These are phyloP conservation scores for Rhynchospora pubera DNA, from an alignment of 176 grass and related monocot species.

Conservation along the genomic window DNA sequence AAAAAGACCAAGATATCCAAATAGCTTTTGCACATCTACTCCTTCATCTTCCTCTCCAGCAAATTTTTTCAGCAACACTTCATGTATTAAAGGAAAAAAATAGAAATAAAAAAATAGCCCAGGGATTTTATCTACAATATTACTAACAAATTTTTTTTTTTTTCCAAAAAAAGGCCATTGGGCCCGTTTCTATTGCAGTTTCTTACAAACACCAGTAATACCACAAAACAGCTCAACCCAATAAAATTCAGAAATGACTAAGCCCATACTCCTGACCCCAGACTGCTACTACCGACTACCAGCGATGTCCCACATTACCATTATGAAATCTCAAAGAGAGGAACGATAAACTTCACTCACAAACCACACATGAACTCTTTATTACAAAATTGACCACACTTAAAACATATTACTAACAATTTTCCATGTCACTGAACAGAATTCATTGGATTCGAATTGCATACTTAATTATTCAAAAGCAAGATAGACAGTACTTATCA, in stretches of 20 bases:
- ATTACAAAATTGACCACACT: too few species aligned
- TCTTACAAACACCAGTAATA: too few species aligned
- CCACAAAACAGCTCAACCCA: too few species aligned
- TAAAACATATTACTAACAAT: background rate
- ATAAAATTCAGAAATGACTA: too few species aligned
- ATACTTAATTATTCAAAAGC: background rate
- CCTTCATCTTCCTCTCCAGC: constrained; percentile 90
- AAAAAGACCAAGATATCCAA: constrained; percentile 89
- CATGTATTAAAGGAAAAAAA: constrained; percentile 28
- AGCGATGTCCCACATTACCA: too few species aligned
- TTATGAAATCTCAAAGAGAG: too few species aligned
- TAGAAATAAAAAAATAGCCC: background rate
- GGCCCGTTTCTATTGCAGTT: too few species aligned
- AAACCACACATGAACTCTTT: too few species aligned
- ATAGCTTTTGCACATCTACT: constrained; percentile 85
- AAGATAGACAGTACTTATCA: background rate
- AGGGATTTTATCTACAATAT: background rate
- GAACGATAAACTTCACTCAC: too few species aligned
- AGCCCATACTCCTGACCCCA: too few species aligned
- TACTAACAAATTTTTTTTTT: background rate
- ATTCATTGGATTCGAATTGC: background rate
- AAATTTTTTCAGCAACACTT: constrained; percentile 96
- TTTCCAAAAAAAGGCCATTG: too few species aligned
- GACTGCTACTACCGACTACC: too few species aligned
- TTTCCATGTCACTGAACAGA: background rate